phyloP scores from a whole-genome alignment of 371 early-diverging fungal species.

The Rhizomucor miehei region DNA sequence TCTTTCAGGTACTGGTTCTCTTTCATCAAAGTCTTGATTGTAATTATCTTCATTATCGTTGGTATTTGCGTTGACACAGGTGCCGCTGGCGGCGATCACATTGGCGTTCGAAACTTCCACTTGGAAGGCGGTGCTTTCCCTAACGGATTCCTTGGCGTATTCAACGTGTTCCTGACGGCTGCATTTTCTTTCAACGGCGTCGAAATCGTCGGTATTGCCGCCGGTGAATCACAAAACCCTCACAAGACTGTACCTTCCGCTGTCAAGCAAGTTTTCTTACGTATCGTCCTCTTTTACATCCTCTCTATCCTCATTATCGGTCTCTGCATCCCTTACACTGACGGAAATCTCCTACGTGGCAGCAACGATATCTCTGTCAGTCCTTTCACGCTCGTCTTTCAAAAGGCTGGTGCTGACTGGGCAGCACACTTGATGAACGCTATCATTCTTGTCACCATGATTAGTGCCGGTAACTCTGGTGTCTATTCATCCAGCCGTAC shows the following conservation, averaged over 20 bases:
- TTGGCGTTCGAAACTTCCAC: slow-evolving; percentile 65
- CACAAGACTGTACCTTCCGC: slow-evolving; percentile 73
- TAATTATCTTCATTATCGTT: slow-evolving; percentile 70
- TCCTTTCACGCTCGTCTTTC: slow-evolving; percentile 75
- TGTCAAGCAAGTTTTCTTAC: slow-evolving; percentile 72
- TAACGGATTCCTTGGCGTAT: slow-evolving; percentile 68
- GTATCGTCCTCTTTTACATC: slow-evolving; percentile 74
- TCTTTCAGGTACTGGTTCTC: slow-evolving; percentile 48
- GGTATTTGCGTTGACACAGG: slow-evolving; percentile 72
- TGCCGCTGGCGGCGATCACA: slow-evolving; percentile 37
- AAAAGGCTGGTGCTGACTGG: slow-evolving; percentile 62
- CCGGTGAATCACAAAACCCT: slow-evolving; percentile 72
- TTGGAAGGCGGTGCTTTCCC: slow-evolving; percentile 76
- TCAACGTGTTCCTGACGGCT: slow-evolving; percentile 71
- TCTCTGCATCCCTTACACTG: slow-evolving; percentile 66
- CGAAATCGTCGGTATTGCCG: slow-evolving; percentile 73
- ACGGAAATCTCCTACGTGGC: slow-evolving; percentile 49
- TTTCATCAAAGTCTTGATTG: slow-evolving; percentile 54
- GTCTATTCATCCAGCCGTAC: slow-evolving; percentile 77
- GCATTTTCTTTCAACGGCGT: slow-evolving; percentile 87
- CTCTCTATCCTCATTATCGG: slow-evolving; percentile 74
- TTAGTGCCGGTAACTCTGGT: slow-evolving; percentile 80
- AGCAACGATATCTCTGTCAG: slow-evolving; percentile 49
- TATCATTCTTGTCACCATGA: slow-evolving; percentile 68
- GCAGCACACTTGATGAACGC: slow-evolving; percentile 81